Evolutionary conservation across 768 basidiomycete genomes (phyloP), one percentile per base, ranked within the genome.

Genomic region (Mycena indigotica): DNA sequence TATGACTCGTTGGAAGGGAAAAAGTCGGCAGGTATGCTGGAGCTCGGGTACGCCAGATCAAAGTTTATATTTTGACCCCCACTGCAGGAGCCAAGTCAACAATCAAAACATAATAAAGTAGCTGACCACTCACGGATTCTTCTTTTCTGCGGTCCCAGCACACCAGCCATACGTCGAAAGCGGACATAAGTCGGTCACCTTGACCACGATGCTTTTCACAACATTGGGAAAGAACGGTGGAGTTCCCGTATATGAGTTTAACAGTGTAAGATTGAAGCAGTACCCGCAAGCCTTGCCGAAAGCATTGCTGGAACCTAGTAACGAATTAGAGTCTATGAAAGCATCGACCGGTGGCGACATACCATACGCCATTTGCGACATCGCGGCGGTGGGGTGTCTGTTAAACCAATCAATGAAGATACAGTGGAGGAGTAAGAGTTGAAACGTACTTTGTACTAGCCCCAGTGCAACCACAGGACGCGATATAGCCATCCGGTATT

Each of bases 161-260:
- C 92, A 93, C 89, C 86, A 91, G 16, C 85, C 87, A 21, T 68
- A 67, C 53, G 71, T 67, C 2, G 83, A 83, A 16, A 83, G 71
- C 5, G 91, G 91, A 67, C 92, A 94, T 19, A 91, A 70, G 69
- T 93, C 91, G 3, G 88, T 92, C 39, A 94, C 73, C 72, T 94
- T 94, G 50, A 93, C 74, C 23, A 89, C 81, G 15, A 92, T 73
- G 38, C 80, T 85, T 53, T 84, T 87, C 10, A 78, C 74, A 26
- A 75, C 73, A 26, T 80, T 65, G 2, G 90, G 90, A 64, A 82
- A 81, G 70, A 89, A 94, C 0, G 84, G 88, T 6, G 91, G 91
- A 39, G 79, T 74, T 0, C 85, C 77, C 19, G 78, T 75, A 65
- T 87, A 85, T 3, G 89, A 84, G 63, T 90, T 84, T 41, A 90